Evolutionary conservation across 495 filamentous ascomycete species (phyloP), one percentile per base, ranked within the genome.

Genomic region (Penicillium steckii): DNA sequence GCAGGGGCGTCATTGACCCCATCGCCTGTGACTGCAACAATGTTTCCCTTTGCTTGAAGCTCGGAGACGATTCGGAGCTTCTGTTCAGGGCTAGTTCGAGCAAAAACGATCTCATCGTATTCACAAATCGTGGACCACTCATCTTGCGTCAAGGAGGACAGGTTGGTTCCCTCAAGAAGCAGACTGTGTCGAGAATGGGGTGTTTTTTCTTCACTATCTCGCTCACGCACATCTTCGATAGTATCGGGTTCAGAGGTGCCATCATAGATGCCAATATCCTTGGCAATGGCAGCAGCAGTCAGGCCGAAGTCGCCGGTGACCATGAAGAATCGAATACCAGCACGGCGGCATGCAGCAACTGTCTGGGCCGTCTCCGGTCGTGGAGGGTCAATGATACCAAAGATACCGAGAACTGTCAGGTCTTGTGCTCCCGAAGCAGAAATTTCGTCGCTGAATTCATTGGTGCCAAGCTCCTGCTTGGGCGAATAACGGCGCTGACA

Each of bases 11-110:
- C 85, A 56, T 89, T 89, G 48, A 87, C 82, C 25, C 85, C 85
- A 53, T 89, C 85, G 48, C 85, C 83, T 8, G 80, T 85, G 65
- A 86, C 96, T 49, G 89, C 93, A 18, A 97, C 90, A 37, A 86
- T 73, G 43, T 85, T 64, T 4, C 75, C 72, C 12, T 80, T 69
- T 2, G 68, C 60, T 52, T 85, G 84, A 40, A 90, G 78, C 49
- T 88, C 84, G 21, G 77, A 77, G 12, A 91, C 85, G 50, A 90
- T 89, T 18, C 85, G 80, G 2, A 89, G 75, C 55, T 90, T 91
- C 52, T 90, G 87, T 56, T 91, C 87, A 0, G 87, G 86, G 2
- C 83, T 89, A 4, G 88, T 90, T 1, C 86, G 77, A 15, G 85
- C 85, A 57, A 90, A 90, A 25, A 88, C 83, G 27, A 87, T 82